Evolutionary conservation across 2,329 filamentous ascomycete species (phyloP).

Genomic region (Diaporthe velutina): DNA sequence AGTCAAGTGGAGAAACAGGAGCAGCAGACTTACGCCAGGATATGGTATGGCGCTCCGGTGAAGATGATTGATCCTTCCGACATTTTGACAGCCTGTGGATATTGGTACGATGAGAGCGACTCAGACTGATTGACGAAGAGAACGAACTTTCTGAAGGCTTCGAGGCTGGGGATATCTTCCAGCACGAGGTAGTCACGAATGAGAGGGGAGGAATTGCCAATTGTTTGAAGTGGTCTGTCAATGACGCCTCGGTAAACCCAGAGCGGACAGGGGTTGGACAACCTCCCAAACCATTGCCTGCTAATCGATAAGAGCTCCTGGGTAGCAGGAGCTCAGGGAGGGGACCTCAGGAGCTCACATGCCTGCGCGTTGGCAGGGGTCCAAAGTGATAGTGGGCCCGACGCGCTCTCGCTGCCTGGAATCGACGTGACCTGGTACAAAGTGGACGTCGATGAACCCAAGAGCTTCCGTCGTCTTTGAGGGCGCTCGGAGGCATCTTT

Average conservation of each 20-base stretch:
- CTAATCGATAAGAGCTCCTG: constrained; percentile 36
- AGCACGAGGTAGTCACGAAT: too few relatives aligned
- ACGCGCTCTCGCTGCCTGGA: constrained; percentile 38
- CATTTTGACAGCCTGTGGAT: constrained; percentile 53
- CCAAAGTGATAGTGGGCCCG: constrained; percentile 23
- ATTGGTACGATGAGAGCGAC: neutral
- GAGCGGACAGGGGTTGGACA: constrained; percentile 13
- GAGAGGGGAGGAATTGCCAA: too few relatives aligned
- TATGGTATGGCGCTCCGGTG: constrained; percentile 80
- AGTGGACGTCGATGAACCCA: neutral
- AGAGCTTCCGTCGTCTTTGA: constrained; percentile 3
- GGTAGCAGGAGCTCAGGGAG: neutral
- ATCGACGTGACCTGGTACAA: constrained; percentile 26
- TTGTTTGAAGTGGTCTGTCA: constrained; percentile 7
- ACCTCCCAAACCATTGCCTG: neutral
- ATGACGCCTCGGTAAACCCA: constrained; percentile 11
- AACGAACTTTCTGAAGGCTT: neutral
- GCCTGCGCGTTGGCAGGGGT: constrained; percentile 36
- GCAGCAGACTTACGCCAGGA: constrained; percentile 72
- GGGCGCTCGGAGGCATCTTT: neutral
- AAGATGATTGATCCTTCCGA: constrained; percentile 63
- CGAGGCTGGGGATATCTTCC: too few relatives aligned
- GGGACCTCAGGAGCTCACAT: constrained; percentile 33
- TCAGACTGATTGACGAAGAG: neutral
- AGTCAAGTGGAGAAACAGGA: neutral